Evolutionary conservation across 257 asterid genomes (phyloP).

Genomic region (Solanum lycopersicoides): DNA sequence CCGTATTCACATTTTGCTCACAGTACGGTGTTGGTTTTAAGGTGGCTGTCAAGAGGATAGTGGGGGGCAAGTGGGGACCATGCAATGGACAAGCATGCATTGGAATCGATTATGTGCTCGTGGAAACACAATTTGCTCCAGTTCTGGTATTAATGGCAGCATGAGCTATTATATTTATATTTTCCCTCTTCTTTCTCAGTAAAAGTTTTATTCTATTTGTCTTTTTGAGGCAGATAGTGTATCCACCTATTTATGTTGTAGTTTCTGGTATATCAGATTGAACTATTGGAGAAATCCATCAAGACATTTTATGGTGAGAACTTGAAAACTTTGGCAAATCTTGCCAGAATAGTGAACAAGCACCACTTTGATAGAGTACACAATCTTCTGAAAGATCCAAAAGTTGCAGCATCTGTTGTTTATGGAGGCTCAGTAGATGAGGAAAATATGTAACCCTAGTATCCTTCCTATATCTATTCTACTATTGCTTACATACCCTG

Average conservation of each 20-base stretch:
- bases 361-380: conserved; percentile 60
- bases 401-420: conserved; percentile 53
- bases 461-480: background rate
- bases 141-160: conserved; percentile 36
- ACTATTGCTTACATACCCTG: background rate
- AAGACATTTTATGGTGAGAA: conserved; percentile 52
- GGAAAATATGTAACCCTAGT: conserved; percentile 45
- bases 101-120: conserved; percentile 77
- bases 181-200: background rate
- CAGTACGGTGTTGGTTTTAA: conserved; percentile 13
- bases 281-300: conserved; percentile 50
- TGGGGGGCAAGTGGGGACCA: conserved; percentile 84
- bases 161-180: background rate
- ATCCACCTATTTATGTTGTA: background rate
- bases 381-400: conserved; percentile 59
- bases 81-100: conserved; percentile 98
- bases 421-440: conserved; percentile 72
- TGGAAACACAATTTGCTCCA: conserved; percentile 43
- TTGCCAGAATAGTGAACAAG: conserved; percentile 67
- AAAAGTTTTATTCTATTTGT: background rate
- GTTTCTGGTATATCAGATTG: conserved; percentile 36
- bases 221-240: background rate
- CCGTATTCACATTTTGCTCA: background rate
- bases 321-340: conserved; percentile 39
- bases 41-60: conserved; percentile 78